phyloP scores from a whole-genome alignment of 2,329 filamentous ascomycete species.

The Fusarium guadeloupense region DNA sequence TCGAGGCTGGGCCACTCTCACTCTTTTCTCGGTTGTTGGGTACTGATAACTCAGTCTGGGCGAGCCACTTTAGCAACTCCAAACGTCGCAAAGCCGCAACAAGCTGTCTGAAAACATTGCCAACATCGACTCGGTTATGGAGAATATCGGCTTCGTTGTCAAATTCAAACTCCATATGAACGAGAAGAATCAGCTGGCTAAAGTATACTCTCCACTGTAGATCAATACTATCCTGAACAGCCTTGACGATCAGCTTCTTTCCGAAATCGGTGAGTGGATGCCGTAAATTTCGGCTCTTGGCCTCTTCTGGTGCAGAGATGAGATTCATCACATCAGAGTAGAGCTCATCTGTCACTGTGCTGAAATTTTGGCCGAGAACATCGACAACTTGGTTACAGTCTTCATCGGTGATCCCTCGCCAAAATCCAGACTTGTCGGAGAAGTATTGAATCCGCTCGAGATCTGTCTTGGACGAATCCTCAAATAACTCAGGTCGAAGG shows the following conservation, averaged over 20 bases:
- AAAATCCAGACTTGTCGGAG: constrained; percentile 81
- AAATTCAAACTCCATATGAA: constrained; percentile 87
- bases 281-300: constrained; percentile 56
- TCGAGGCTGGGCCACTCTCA: constrained; percentile 46
- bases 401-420: constrained; percentile 82
- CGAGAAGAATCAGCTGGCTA: constrained; percentile 81
- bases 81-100: constrained; percentile 76
- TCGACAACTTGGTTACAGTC: constrained; percentile 76
- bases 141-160: constrained; percentile 76
- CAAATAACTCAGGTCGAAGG: constrained; percentile 77
- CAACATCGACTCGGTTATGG: constrained; percentile 69
- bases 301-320: constrained; percentile 57
- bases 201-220: constrained; percentile 79
- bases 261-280: constrained; percentile 78
- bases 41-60: constrained; percentile 65
- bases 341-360: constrained; percentile 62
- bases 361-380: constrained; percentile 73
- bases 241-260: constrained; percentile 75
- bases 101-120: constrained; percentile 74
- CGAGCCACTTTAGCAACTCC: constrained; percentile 77
- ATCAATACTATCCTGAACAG: constrained; percentile 80
- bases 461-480: constrained; percentile 74
- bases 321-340: constrained; percentile 62
- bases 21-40: constrained; percentile 55
- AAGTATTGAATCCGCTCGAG: constrained; percentile 80